Evolutionary conservation across 2,329 filamentous ascomycete genomes (phyloP), one percentile per base, ranked within the genome.

Genomic region (Colletotrichum australisinense): DNA sequence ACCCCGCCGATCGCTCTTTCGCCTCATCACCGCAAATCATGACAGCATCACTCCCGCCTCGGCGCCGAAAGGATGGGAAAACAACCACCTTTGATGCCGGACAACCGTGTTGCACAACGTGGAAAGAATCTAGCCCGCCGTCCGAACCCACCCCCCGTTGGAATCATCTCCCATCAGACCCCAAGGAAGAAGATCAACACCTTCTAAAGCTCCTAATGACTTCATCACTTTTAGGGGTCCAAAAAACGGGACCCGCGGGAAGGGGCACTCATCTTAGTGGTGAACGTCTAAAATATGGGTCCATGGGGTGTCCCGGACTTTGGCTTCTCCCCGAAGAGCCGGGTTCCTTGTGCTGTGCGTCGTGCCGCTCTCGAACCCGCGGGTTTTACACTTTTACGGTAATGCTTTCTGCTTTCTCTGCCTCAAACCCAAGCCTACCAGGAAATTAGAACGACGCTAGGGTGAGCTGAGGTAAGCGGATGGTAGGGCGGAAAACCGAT

Each of bases 261-360:
- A 24, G 12, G 26, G 52, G 24, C 2, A 16, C 52, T 24, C 30
- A 30, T 28, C 16, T 28, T 5, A 1, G 46, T 52, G 16, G 52
- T 24, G 28, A 26, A 19, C 6, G 63, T 56, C 52, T 65, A 65
- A 65, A 65, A 11, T 57, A 26, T 65, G 63, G 63, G 22, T 16
- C 12, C 6, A 11, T n/a, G 30, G 60, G n/a, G 30, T 16, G 52
- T n/a, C 42, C 69, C 69, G 69, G 70, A 70, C 59, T 73, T 64
- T 64, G 66, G 59, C 70, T 59, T 64, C 19, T 69, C n/a, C 67
- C 70, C 70, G 70, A 69, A 24, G 46, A 35, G 52, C 69, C 70
- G 70, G 53, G 53, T 24, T 32, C 26, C 60, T 49, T 24, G 52
- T 32, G 32, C 28, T 24, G 24, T 32, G 49, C 30, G 42, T 16